Percentiles rank a stretch among this genome's conserved stretches.
These are phyloP conservation scores for Craterostigma plantagineum DNA, from an alignment of 257 asterid species.

Conservation along the genomic window DNA sequence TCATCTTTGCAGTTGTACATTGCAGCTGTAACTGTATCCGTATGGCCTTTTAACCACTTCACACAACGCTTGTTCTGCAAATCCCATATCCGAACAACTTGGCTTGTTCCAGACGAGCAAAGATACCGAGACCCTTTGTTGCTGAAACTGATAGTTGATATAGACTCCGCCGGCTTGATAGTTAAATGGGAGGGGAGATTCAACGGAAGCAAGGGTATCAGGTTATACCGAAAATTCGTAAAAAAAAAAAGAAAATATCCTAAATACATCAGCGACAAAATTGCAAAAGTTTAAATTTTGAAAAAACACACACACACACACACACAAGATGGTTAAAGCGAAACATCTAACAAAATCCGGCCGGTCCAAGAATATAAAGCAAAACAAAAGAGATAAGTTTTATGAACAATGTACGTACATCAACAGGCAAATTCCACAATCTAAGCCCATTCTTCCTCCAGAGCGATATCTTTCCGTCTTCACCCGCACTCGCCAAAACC, in stretches of 20 bases:
- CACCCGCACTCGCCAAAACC: constrained; percentile 2
- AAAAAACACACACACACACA: too few species aligned
- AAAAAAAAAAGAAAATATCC: too few species aligned
- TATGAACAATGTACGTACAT: too few species aligned
- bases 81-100: constrained; percentile 94
- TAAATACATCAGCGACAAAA: too few species aligned
- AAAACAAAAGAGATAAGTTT: too few species aligned
- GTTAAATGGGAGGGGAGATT: not conserved
- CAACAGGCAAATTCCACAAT: not conserved
- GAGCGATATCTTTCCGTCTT: not conserved
- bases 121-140: constrained; percentile 86
- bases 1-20: constrained; percentile 97
- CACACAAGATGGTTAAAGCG: too few species aligned
- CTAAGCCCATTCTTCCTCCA: not conserved
- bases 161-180: constrained; percentile 46
- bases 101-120: constrained; percentile 93
- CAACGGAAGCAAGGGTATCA: not conserved
- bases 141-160: constrained; percentile 82
- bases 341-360: too few species aligned
- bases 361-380: too few species aligned
- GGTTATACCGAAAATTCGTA: not conserved
- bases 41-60: constrained; percentile 95
- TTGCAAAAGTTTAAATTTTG: too few species aligned
- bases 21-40: constrained; percentile 70
- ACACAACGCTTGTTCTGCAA: constrained; percentile 85